Evolutionary conservation across 192 early-diverging fungal species (phyloP).

Genomic region (Pilaira anomala): DNA sequence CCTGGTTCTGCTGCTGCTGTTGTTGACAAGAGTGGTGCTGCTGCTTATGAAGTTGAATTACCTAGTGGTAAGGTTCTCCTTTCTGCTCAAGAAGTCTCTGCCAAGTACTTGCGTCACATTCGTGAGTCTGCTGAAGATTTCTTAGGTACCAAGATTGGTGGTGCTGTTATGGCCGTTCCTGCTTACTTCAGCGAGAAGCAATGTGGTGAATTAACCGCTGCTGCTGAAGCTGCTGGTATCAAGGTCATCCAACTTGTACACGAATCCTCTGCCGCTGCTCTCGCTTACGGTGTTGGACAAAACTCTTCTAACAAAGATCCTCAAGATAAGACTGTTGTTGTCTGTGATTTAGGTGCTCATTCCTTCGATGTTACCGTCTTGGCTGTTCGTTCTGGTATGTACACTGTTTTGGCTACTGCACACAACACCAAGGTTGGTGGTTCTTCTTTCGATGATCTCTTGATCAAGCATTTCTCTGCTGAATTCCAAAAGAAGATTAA

Average conservation of each 20-base stretch:
- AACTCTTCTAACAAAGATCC: constrained; percentile 42
- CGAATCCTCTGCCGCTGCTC: constrained; percentile 87
- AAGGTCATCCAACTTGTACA: constrained; percentile 75
- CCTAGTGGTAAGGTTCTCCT: constrained; percentile 61
- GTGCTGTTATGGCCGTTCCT: constrained; percentile 84
- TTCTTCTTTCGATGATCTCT: constrained; percentile 77
- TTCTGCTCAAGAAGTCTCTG: constrained; percentile 69
- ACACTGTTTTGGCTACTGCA: constrained; percentile 67
- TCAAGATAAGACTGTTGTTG: constrained; percentile 74
- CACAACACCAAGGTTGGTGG: constrained; percentile 84
- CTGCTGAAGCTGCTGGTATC: constrained; percentile 77
- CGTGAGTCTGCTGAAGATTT: constrained; percentile 87
- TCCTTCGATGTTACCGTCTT: constrained; percentile 81
- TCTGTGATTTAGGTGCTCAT: constrained; percentile 87
- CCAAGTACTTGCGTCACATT: constrained; percentile 78
- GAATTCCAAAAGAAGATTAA: constrained; percentile 90
- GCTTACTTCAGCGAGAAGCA: constrained; percentile 78
- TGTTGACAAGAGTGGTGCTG: constrained; percentile 52
- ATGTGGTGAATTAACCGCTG: constrained; percentile 58
- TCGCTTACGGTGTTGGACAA: constrained; percentile 75
- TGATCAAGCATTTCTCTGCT: constrained; percentile 73
- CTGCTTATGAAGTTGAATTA: constrained; percentile 63
- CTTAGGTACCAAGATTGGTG: constrained; percentile 73
- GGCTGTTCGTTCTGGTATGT: constrained; percentile 68
- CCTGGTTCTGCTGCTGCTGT: constrained; percentile 50